Evolutionary conservation across 2,329 filamentous ascomycete species (phyloP), one percentile per base, ranked within the genome.

Genomic region (Aspergillus pseudotamarii): DNA sequence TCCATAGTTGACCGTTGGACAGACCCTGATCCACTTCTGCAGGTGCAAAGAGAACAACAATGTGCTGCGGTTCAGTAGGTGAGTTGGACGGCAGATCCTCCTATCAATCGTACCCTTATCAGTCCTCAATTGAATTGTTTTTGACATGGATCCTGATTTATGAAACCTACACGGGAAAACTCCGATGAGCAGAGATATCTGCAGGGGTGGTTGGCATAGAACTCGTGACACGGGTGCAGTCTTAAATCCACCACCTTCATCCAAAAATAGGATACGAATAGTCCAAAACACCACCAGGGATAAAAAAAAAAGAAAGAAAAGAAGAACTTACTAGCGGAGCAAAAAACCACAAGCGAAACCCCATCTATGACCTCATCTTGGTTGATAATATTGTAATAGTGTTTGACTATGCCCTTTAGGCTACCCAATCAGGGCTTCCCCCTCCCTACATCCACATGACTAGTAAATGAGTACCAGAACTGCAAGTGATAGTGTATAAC

Each of bases 181-280:
- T 21, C 41, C 41, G 16, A 43, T 19, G 9, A 19, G 32, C 26
- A 32, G 32, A 32, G 32, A 32, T 10, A 32, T 10, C 4, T 26
- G 45, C 21, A 48, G 45, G 10, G 23, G 26, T 50, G 46, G 46
- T 50, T 50, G 46, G 14, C n/a, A 50, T 50, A 30, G 23, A 50
- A 54, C 32, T 34, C 19, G 50, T 54, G 30, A 54, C 32, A 36
- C 50, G 21, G 50, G 2, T 34, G 0, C 50, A 16, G 50, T 36
- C 30, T 14, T 21, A n/a, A 34, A 21, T 34, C 30, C 14, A 48
- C 46, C 8, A 11, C 46, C 14, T 1, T 8, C 23, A 32, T 32
- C 51, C 51, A 55, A 55, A 55, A 55, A 55, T 55, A 55, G 51
- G 51, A 55, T 38, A 55, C 32, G 5, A 26, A 38, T 55, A 38